These are phyloP conservation scores for Oenanthe sinensis DNA, from an alignment of 129 eudicot genomes.

Conservation along the genomic window DNA sequence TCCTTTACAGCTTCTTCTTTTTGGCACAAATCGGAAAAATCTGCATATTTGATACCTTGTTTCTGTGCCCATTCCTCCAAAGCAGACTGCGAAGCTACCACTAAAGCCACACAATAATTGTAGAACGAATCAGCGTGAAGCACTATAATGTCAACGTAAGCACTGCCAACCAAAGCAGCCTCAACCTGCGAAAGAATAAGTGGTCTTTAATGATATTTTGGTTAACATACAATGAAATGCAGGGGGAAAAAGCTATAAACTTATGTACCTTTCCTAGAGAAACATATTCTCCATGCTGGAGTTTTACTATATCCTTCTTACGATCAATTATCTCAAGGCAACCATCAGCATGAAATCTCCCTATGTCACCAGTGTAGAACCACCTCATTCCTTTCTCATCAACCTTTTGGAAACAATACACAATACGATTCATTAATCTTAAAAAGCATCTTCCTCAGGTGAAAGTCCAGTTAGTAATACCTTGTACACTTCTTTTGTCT, in stretches of 20 bases:
- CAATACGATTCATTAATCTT: constrained; percentile 4
- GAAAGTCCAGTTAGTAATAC: constrained; percentile 24
- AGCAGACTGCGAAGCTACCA: constrained; percentile 63
- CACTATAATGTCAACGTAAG: constrained; percentile 79
- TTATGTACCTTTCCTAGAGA: constrained; percentile 77
- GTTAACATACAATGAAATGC: neutral
- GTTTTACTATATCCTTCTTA: constrained; percentile 88
- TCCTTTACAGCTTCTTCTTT: constrained; percentile 67
- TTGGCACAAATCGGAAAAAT: constrained; percentile 59
- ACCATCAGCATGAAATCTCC: constrained; percentile 81
- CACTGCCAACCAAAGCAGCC: constrained; percentile 57
- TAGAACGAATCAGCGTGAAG: constrained; percentile 75
- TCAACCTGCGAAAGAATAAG: constrained; percentile 54
- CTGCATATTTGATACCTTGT: constrained; percentile 44
- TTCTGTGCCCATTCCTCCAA: constrained; percentile 68
- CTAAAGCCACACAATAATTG: constrained; percentile 90
- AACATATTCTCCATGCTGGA: constrained; percentile 97
- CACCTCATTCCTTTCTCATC: constrained; percentile 92
- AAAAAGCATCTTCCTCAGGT: neutral
- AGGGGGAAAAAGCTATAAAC: neutral
- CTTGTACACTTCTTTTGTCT: constrained; percentile 88
- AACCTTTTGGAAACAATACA: constrained; percentile 38
- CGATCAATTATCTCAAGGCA: constrained; percentile 96
- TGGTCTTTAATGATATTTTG: constrained; percentile 11
- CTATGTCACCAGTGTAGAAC: constrained; percentile 94